Conservation (phyloP, 352 stramenopile species). For the Thalassiosira livingstoniorum region DNA sequence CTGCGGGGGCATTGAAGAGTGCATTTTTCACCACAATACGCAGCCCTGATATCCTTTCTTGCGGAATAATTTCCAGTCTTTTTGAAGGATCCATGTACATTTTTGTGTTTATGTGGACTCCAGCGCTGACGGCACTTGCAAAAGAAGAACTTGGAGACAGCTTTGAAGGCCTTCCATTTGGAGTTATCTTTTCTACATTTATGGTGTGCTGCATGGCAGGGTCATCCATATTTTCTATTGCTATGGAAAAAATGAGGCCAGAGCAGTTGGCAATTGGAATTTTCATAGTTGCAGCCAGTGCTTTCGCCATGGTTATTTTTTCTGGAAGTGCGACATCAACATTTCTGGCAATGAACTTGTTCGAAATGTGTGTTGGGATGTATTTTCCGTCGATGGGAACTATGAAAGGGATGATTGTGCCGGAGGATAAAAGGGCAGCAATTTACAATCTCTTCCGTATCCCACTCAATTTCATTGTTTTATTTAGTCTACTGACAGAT, state of each 20-base stretch:
- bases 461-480: conserved; percentile 86
- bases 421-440: conserved; percentile 81
- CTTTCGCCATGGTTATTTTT: conserved; percentile 75
- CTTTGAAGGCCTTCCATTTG: conserved; percentile 82
- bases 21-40: conserved; percentile 68
- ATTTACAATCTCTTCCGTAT: conserved; percentile 88
- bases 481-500: conserved; percentile 83
- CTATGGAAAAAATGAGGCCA: conserved; percentile 75
- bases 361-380: conserved; percentile 88
- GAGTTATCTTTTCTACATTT: conserved; percentile 89
- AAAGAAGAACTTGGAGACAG: conserved; percentile 60
- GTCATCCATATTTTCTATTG: conserved; percentile 84
- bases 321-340: conserved; percentile 68
- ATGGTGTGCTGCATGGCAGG: conserved; percentile 90
- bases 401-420: conserved; percentile 84
- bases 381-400: conserved; percentile 89
- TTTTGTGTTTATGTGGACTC: conserved; percentile 93
- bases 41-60: conserved; percentile 80
- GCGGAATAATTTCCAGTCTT: conserved; percentile 79
- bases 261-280: conserved; percentile 73
- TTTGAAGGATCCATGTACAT: conserved; percentile 87
- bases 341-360: conserved; percentile 87
- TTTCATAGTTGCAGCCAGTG: conserved; percentile 68
- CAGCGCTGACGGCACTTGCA: conserved; percentile 66
- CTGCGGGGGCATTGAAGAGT: conserved; percentile 64